Percentiles rank a stretch among this genome's conserved stretches.
Evolutionary conservation across 495 filamentous ascomycete genomes (phyloP).

Genomic region (Aspergillus avenaceus): DNA sequence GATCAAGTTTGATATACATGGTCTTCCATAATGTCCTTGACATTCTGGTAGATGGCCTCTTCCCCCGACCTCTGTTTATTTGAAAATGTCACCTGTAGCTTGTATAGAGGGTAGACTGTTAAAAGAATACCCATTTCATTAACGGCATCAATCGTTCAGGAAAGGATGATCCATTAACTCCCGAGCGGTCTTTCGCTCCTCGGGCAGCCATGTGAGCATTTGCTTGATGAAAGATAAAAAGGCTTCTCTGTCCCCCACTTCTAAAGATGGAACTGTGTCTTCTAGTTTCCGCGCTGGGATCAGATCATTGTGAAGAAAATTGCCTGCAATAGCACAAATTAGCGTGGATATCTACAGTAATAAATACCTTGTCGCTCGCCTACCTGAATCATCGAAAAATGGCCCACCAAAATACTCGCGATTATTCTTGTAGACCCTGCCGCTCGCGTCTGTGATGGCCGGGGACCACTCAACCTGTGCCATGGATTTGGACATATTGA

Average conservation of each 20-base stretch:
- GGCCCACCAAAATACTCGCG: constrained; percentile 16
- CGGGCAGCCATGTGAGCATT: constrained; percentile 12
- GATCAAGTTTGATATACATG: no score
- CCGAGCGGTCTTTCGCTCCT: constrained; percentile 4
- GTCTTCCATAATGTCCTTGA: no score
- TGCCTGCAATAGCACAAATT: not conserved
- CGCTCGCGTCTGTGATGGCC: constrained; percentile 4
- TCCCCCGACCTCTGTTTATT: no score
- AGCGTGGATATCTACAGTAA: not conserved
- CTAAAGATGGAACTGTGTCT: constrained; percentile 3
- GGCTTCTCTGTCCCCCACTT: constrained; percentile 15
- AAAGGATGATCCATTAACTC: constrained; percentile 7
- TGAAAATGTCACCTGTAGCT: no score
- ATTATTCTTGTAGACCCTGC: constrained; percentile 10
- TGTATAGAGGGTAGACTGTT: no score
- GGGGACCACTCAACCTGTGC: constrained; percentile 9
- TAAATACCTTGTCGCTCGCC: not conserved
- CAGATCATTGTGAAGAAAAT: constrained; percentile 5
- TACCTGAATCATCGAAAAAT: constrained; percentile 14
- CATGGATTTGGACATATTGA: constrained; percentile 24
- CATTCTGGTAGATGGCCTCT: no score
- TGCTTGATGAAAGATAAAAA: constrained; percentile 20
- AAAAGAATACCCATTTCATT: no score
- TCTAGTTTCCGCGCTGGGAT: constrained; percentile 9
- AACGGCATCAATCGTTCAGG: not conserved